Base-by-base conservation (phyloP, 345 rosid species). In the Triadica sebifera region DNA sequence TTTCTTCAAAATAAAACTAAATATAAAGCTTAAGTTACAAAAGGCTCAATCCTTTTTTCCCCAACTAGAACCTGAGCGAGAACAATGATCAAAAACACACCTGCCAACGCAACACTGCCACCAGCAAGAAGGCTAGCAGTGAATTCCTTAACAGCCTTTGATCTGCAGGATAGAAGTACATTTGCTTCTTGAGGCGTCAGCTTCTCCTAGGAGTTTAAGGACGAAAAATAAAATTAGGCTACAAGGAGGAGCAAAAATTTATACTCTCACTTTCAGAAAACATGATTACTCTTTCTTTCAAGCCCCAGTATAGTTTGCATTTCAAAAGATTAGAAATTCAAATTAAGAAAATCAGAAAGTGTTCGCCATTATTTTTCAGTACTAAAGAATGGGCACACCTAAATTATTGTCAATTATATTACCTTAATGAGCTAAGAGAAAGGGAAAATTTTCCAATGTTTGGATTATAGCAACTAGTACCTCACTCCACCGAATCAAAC, bases 161-260 rank as follows among this genome's bases (percentile, higher is more conserved):
- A 73, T 77, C 77, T 75, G 64, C 81, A 85, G 2, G 65, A 24
- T 7, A 6, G 41, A 74, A 88, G 74, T 39, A 81, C 19, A 1
- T 79, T 73, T 49, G 34, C 81, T 80, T 88, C 91, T 72, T 70
- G 61, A 46, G 73, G 67, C 19, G 88, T 85, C 79, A 84, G 45
- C n/a, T 64, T 67, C 78, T 71, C 85, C 89, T 86, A 67, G 39
- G 47, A 64, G 67, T 67, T 51, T 0, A n/a, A 55, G 20, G 16
- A 67, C 11, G 8, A 34, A 34, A 41, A 55, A 3, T 52, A 53
- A 51, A 29, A 63, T 53, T 43, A 62, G 56, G 53, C 68, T 41
- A 38, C 16, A 41, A 69, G 10, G 47, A 43, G 9, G 0, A 43
- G 47, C 47, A 43, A 43, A 43, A 43, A 22, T 19, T 64, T 58